Percentiles rank a stretch among this genome's conserved stretches.
phyloP scores from a whole-genome alignment of 2,329 filamentous ascomycete genomes.

The Hypomyces perniciosus region DNA sequence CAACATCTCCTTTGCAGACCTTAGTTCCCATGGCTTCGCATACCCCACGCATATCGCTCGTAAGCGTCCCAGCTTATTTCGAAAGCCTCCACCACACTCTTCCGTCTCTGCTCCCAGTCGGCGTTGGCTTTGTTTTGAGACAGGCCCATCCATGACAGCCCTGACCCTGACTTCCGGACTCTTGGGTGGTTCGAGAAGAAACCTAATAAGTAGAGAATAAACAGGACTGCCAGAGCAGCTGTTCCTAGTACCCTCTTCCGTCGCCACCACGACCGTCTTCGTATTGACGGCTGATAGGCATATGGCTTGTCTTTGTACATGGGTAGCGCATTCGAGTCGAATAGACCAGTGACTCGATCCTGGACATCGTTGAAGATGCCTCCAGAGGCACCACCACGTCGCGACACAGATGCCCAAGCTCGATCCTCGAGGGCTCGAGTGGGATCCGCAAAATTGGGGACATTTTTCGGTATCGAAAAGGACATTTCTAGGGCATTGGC shows the following conservation, averaged over 20 bases:
- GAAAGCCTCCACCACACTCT: constrained; percentile 84
- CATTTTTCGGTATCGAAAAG: constrained; percentile 62
- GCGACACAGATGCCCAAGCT: constrained; percentile 51
- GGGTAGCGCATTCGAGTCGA: constrained; percentile 59
- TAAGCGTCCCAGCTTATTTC: constrained; percentile 90
- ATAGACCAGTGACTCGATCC: constrained; percentile 57
- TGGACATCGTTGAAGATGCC: constrained; percentile 49
- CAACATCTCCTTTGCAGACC: background rate
- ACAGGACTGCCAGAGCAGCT: constrained; percentile 47
- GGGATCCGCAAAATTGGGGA: constrained; percentile 61
- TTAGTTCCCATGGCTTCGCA: constrained; percentile 26
- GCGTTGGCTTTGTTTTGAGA: constrained; percentile 41
- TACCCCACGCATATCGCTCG: constrained; percentile 90
- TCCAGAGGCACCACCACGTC: constrained; percentile 28
- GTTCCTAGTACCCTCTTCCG: constrained; percentile 55
- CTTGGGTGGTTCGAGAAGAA: constrained; percentile 41
- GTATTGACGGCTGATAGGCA: constrained; percentile 55
- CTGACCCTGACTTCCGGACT: constrained; percentile 33
- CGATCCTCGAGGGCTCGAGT: constrained; percentile 60
- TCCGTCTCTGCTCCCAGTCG: constrained; percentile 72
- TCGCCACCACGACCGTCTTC: constrained; percentile 54
- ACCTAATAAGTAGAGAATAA: constrained; percentile 65
- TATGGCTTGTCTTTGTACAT: constrained; percentile 99
- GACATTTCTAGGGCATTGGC: constrained; percentile 51
- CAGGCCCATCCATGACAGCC: constrained; percentile 54